Base-by-base conservation (phyloP, 2,329 filamentous ascomycete genomes). In the Microcera coccophila region DNA sequence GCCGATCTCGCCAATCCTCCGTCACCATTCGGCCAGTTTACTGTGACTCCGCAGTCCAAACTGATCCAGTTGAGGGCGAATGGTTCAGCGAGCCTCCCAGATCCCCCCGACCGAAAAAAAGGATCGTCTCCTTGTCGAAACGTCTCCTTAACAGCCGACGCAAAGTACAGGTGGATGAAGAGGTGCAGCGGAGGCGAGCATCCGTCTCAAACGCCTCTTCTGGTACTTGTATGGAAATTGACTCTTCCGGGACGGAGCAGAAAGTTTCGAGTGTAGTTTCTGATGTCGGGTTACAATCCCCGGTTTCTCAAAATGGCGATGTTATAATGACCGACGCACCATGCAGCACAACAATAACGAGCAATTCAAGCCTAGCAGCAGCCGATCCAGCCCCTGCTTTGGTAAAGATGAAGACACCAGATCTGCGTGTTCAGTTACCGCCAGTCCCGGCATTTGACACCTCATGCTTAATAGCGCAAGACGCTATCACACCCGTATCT, bases 361-460 rank as follows among this genome's bases (percentile, higher is more conserved):
- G n/a, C n/a, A n/a, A n/a, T n/a, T n/a, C n/a, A n/a, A n/a, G n/a
- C n/a, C n/a, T n/a, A n/a, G n/a, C n/a, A n/a, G 34, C 38, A 3
- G 50, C 56, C 37, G 42, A 57, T 44, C 14, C 51, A 50, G 24
- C 47, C 14, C 39, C 29, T 3, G 44, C 33, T 4, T 37, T 37
- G 3, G 34, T 35, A n/a, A 73, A 65, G 52, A 62, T 50, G 29
- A 74, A 64, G 42, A 66, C 69, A 2, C 68, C 70, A 1, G 72
- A 78, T 39, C 52, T 78, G 4, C 68, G 69, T 11, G 74, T 83
- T 5, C 77, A 82, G 41, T 64, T 82, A 60, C 79, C 81, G 7
- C 73, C 78, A 2, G 67, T 76, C 1, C 75, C 78, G 1, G 57
- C 65, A 1, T 79, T 82, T 22, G 68, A 70, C 38, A 69, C 59